A percentile compares a stretch with the other conserved stretches of the same genome.
Conservation (phyloP, 352 stramenopile genomes). For the Phytophthora multivora region DNA sequence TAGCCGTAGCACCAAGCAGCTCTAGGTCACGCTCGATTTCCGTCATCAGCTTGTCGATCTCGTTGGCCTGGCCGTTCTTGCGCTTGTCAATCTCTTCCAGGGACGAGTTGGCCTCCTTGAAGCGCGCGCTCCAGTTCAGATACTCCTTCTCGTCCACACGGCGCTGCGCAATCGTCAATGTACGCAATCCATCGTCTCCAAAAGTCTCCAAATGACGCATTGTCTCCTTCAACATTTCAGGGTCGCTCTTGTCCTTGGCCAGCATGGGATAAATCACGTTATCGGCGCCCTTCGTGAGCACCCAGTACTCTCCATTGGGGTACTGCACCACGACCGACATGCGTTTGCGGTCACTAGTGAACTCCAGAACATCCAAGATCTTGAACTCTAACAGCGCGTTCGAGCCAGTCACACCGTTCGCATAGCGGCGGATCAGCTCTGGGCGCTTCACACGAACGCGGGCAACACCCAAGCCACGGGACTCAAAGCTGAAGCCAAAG, state of each 20-base stretch:
- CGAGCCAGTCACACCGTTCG: conserved; percentile 35
- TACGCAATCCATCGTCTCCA: conserved; percentile 83
- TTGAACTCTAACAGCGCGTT: conserved; percentile 69
- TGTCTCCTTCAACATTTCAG: conserved; percentile 61
- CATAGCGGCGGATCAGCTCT: conserved; percentile 37
- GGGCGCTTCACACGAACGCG: conserved; percentile 57
- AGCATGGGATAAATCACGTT: conserved; percentile 90
- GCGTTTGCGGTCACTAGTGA: conserved; percentile 90
- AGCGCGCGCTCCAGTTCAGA: conserved; percentile 61
- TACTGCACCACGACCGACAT: conserved; percentile 84
- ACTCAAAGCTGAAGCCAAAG: conserved; percentile 80
- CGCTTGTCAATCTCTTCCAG: conserved; percentile 85
- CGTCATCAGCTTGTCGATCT: conserved; percentile 73
- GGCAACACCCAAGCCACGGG: conserved; percentile 61
- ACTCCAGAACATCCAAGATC: conserved; percentile 95
- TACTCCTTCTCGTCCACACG: conserved; percentile 66
- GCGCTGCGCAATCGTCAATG: conserved; percentile 77
- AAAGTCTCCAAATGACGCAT: conserved; percentile 79
- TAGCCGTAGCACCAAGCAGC: conserved; percentile 89
- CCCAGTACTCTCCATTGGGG: conserved; percentile 67
- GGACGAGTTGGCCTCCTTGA: conserved; percentile 66
- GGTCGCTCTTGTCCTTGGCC: conserved; percentile 59
- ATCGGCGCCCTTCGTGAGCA: conserved; percentile 92
- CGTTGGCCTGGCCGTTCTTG: conserved; percentile 65
- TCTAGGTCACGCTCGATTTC: conserved; percentile 86